Base-by-base conservation (phyloP, 1,139 yeast species). In the Blastobotrys apis region DNA sequence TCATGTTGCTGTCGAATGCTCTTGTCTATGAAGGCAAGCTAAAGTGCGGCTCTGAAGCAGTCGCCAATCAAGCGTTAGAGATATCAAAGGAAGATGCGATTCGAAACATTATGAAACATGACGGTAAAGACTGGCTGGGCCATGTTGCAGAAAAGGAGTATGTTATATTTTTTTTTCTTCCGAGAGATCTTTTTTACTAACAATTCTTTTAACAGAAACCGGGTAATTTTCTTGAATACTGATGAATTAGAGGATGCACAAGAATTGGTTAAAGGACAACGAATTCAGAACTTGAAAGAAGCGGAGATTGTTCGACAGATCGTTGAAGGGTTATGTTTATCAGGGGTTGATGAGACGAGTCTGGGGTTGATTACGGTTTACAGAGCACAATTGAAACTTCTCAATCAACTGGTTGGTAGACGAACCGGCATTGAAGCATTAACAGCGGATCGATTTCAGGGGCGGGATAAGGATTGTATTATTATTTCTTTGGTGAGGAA, bases 381-480 rank as follows among this genome's bases (percentile, higher is more conserved):
- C 62, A 71, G 95, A 36, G 85, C 92, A 0, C 99, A 92, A 59
- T 65, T 92, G 37, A 65, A 77, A 29, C 63, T 79, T 9, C 66
- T 87, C 40, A 70, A 71, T 37, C 68, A 74, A 12, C 62, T 67
- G 23, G 67, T 84, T 33, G 50, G 62, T 0, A 59, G 61, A 2
- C 62, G 68, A 15, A 60, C 61, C 31, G 75, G 71, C 0, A 67
- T 92, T 32, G 97, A 92, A 55, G 74, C 86, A 21, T 68, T 92
- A 49, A 94, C 98, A 0, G 97, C 97, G 0, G 99, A 94, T 63
- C 92, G 86, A 53, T 92, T 84, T 54, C 98, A 94, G 65, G 99
- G 98, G 0, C 74, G 97, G 45, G 99, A 94, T 62, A 92, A 88
- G 62, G 94, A 88, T 41, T 82, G 95, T 56, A 80, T 94, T 12